These are phyloP conservation scores for Przewalskia tangutica DNA, from an alignment of 257 asterid species.

Conservation along the genomic window DNA sequence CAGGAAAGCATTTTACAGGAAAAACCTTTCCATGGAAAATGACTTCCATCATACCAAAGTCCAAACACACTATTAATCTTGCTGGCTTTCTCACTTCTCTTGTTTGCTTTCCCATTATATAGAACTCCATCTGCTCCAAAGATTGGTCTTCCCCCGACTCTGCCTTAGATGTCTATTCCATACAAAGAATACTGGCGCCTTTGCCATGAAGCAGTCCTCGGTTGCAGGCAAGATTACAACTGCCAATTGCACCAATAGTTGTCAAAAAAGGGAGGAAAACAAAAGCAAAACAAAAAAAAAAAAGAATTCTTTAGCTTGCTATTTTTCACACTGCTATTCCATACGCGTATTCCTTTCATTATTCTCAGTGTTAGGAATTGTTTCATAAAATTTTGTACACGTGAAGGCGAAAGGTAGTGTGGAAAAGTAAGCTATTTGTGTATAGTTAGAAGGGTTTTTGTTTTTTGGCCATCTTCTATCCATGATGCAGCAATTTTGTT, in stretches of 20 bases:
- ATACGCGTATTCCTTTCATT: not conserved
- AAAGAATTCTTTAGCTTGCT: not conserved
- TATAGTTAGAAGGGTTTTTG: not conserved
- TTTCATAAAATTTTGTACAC: not conserved
- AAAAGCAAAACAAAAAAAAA: not conserved
- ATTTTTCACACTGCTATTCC: not conserved
- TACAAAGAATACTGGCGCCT: constrained; percentile 73
- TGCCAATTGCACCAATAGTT: constrained; percentile 8
- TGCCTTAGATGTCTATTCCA: constrained; percentile 71
- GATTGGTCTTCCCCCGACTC: constrained; percentile 32
- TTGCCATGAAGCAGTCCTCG: constrained; percentile 48
- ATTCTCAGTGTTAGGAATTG: not conserved
- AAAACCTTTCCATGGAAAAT: not conserved
- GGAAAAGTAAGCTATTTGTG: not conserved
- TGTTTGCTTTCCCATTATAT: not conserved
- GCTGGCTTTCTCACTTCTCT: not conserved
- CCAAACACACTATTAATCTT: not conserved
- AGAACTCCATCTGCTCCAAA: constrained; percentile 44
- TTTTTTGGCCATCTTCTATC: not conserved
- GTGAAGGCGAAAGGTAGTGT: not conserved
- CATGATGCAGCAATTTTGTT: constrained; percentile 6
- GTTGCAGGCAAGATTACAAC: constrained; percentile 33
- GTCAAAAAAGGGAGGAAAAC: not conserved
- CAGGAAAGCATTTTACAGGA: not conserved
- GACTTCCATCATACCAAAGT: not conserved